A percentile compares a stretch with the other conserved stretches of the same genome.
Evolutionary conservation across 1,284 basidiomycete species (phyloP).

Genomic region (Apiotrichum gracile): DNA sequence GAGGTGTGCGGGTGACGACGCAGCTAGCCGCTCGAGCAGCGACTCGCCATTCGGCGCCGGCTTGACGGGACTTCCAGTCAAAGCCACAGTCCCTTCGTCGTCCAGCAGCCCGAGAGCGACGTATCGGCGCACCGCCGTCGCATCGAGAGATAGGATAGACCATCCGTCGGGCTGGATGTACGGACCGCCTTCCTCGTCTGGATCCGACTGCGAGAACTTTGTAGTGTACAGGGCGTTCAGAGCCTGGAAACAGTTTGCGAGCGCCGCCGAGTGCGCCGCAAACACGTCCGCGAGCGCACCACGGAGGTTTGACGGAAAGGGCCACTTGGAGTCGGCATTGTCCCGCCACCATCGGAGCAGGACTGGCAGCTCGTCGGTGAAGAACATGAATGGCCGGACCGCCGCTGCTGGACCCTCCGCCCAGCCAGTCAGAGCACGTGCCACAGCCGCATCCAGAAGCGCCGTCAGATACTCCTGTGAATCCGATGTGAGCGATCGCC

Average conservation of each 20-base stretch:
- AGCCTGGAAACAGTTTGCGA: slow-evolving; percentile 4
- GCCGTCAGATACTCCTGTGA: slow-evolving; percentile 12
- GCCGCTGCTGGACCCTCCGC: background rate
- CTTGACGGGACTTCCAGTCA: slow-evolving; percentile 20
- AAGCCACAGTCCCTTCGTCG: slow-evolving; percentile 11
- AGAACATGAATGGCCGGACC: slow-evolving; percentile 18
- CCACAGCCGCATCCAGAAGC: slow-evolving; percentile 7
- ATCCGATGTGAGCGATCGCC: slow-evolving; percentile 10
- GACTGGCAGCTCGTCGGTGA: slow-evolving; percentile 28
- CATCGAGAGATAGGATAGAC: slow-evolving; percentile 26
- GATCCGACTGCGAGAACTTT: slow-evolving; percentile 18
- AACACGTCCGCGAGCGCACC: slow-evolving; percentile 8
- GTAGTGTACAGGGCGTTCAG: slow-evolving; percentile 12
- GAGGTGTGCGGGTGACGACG: slow-evolving; percentile 23
- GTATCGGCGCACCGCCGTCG: slow-evolving; percentile 23
- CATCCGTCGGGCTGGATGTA: slow-evolving; percentile 36
- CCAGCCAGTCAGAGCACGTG: background rate
- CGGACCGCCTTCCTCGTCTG: slow-evolving; percentile 29
- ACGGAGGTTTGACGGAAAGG: slow-evolving; percentile 22
- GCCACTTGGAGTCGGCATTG: slow-evolving; percentile 22
- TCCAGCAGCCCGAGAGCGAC: slow-evolving; percentile 25
- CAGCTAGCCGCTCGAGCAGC: slow-evolving; percentile 23
- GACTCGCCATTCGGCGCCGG: slow-evolving; percentile 22
- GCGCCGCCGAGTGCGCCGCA: slow-evolving; percentile 1
- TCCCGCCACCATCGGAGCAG: slow-evolving; percentile 37